Percentiles rank a stretch among this genome's conserved stretches.
Conservation (phyloP, 306 rosid species). For the Quercus mongolica region DNA sequence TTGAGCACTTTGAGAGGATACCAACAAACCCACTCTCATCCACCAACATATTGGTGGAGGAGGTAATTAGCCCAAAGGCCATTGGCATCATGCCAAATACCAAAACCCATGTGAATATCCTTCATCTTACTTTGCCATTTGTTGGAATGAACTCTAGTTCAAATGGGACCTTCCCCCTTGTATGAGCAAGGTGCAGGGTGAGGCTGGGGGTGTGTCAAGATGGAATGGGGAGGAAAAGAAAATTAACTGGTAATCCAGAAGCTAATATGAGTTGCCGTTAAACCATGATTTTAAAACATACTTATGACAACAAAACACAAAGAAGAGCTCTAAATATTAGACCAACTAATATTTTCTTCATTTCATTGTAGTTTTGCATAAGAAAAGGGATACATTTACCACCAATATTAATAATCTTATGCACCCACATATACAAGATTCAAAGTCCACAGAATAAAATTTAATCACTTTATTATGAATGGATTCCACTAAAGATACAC, state of each 20-base stretch:
- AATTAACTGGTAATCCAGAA: neutral
- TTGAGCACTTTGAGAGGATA: too few relatives aligned
- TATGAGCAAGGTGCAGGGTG: too few relatives aligned
- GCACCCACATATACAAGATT: neutral
- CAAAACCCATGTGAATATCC: neutral
- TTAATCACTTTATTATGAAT: too few relatives aligned
- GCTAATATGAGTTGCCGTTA: neutral
- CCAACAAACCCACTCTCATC: too few relatives aligned
- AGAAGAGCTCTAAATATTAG: neutral
- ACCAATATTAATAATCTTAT: neutral
- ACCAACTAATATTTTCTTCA: neutral
- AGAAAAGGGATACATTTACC: neutral
- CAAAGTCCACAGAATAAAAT: too few relatives aligned
- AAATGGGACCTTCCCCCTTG: too few relatives aligned
- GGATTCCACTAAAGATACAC: too few relatives aligned
- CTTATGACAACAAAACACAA: neutral
- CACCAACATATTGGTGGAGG: too few relatives aligned
- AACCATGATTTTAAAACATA: neutral
- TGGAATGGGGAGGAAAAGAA: neutral
- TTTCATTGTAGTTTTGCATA: slow-evolving; percentile 3
- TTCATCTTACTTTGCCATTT: neutral
- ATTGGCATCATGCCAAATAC: neutral
- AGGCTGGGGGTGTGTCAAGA: too few relatives aligned
- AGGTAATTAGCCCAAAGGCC: too few relatives aligned
- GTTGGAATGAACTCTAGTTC: too few relatives aligned